Conservation (phyloP, 306 rosid species). For the Castanospermum australe region DNA sequence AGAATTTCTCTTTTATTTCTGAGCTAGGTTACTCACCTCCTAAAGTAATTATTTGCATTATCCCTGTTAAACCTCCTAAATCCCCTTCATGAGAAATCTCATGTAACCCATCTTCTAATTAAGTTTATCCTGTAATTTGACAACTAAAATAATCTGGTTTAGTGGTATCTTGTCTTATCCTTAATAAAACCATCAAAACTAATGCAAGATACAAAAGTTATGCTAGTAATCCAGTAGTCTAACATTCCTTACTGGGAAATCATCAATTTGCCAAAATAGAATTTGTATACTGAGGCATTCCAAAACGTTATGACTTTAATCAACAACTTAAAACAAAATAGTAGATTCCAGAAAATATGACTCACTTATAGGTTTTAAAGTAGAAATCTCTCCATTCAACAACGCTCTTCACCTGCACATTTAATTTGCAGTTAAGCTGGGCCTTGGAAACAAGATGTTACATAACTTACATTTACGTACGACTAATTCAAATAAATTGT, state of each 20-base stretch:
- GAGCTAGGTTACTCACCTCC: neutral
- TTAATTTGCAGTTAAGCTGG: slow-evolving; percentile 8
- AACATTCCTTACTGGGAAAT: neutral
- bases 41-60: neutral
- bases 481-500: neutral
- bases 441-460: neutral
- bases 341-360: slow-evolving; percentile 19
- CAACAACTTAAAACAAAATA: slow-evolving; percentile 11
- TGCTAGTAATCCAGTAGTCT: neutral
- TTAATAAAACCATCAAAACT: neutral
- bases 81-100: neutral
- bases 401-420: slow-evolving; percentile 76
- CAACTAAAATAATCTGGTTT: neutral
- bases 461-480: neutral
- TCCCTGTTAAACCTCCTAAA: neutral
- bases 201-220: neutral
- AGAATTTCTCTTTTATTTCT: neutral
- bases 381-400: slow-evolving; percentile 96
- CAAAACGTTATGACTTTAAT: neutral
- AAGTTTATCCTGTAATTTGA: neutral
- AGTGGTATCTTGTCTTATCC: neutral
- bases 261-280: neutral
- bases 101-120: neutral
- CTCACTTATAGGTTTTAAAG: slow-evolving; percentile 74
- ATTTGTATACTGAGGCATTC: neutral